Evolutionary conservation across 2,329 filamentous ascomycete species (phyloP).

Genomic region (Colletotrichum sp.): DNA sequence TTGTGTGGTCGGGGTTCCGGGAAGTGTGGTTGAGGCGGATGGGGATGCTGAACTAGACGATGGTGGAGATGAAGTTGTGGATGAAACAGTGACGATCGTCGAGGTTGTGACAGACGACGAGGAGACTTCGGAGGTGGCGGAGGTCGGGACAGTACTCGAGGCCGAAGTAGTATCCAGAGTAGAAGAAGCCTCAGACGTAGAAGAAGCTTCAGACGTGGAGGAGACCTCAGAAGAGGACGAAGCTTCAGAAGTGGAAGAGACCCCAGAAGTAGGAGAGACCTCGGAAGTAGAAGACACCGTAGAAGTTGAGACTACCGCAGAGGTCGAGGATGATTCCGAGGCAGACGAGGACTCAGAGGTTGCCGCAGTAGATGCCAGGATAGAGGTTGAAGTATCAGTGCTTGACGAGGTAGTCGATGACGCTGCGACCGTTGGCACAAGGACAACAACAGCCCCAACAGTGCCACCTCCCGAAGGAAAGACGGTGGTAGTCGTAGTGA

Average conservation of each 20-base stretch:
- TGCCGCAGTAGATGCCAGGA: accelerated
- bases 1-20: neutral
- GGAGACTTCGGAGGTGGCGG: neutral
- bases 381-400: accelerated
- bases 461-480: neutral
- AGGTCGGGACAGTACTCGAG: neutral
- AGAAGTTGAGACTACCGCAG: neutral
- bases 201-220: neutral
- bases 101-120: neutral
- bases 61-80: neutral
- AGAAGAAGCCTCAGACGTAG: neutral
- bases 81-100: neutral
- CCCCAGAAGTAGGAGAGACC: neutral
- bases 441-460: accelerated
- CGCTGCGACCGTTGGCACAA: neutral
- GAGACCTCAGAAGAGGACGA: neutral
- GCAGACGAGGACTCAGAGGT: neutral
- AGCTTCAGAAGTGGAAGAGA: neutral
- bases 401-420: accelerated
- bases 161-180: neutral
- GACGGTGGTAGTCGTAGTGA: neutral
- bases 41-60: neutral
- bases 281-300: neutral
- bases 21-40: accelerated
- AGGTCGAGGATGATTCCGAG: neutral